Evolutionary conservation across 345 rosid genomes (phyloP), one percentile per base, ranked within the genome.

Genomic region (Gossypium bickii): DNA sequence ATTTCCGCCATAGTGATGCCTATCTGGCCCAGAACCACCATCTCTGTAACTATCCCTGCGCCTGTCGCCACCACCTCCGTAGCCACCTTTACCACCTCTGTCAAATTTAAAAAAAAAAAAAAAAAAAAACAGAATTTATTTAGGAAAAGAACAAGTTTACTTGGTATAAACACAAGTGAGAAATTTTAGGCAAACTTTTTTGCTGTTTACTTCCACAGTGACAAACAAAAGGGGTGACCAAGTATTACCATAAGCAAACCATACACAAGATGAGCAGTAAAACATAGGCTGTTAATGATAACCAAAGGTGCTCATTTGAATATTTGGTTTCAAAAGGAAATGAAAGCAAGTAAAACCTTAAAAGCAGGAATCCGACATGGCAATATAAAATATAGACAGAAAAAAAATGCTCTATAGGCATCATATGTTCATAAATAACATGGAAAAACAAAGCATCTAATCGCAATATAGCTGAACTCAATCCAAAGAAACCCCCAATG

Each of bases 21-120:
- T 90, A 76, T 96, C 95, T 57, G 98, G 97, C 57, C 99, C 95
- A 69, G 97, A 87, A 72, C 89, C 92, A 65, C 90, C 90, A 72
- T 89, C 94, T 68, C 91, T 80, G 75, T 86, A 79, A 71, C 82
- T 88, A 73, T 92, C 93, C 75, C 93, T 89, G 79, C 93, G 91
- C 74, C 99, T 87, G 74, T 89, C 98, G 78, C 97, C 96, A 73
- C 97, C 93, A 71, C 90, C 89, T 43, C 93, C 92, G 61, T 87
- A 88, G 78, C 97, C 96, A 74, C 92, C 92, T 79, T 88, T 84
- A 67, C 97, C 89, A 29, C 97, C 94, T 45, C 97, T 88, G 90
- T 77, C 73, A 61, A 71, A 81, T 67, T 29, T 0, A 0, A 27
- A 65, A 56, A 82, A 68, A 70, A 51, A 22, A 82, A 68, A 70